Conservation (phyloP, 169 alveolate genomes). For the Babesia ovata region DNA sequence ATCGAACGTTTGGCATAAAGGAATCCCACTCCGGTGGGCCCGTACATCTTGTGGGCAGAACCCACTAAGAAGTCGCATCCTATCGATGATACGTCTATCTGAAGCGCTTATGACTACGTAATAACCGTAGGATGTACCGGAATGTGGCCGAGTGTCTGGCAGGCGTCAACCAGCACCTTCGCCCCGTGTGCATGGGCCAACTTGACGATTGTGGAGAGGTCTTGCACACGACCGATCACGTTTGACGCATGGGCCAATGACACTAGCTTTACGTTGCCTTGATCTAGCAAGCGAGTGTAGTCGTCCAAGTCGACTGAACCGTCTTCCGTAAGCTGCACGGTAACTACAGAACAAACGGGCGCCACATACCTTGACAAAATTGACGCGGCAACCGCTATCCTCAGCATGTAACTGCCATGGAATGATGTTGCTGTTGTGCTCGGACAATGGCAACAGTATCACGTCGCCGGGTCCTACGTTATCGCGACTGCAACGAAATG, state of each 20-base stretch:
- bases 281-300: constrained; percentile 25
- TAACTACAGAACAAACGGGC: neutral
- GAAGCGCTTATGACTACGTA: neutral
- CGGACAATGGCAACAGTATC: constrained; percentile 67
- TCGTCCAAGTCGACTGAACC: constrained; percentile 71
- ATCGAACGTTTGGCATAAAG: constrained; percentile 45
- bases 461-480: constrained; percentile 62
- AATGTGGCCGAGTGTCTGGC: constrained; percentile 73
- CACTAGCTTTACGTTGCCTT: constrained; percentile 54
- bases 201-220: constrained; percentile 30
- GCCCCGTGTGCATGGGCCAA: constrained; percentile 54
- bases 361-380: constrained; percentile 48
- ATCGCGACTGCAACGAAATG: constrained; percentile 16
- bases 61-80: constrained; percentile 72
- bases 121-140: neutral
- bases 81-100: constrained; percentile 52
- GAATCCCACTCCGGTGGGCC: constrained; percentile 77
- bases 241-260: constrained; percentile 73
- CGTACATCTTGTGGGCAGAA: constrained; percentile 78
- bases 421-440: constrained; percentile 73
- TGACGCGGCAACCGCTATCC: constrained; percentile 49
- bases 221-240: constrained; percentile 73
- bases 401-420: constrained; percentile 74
- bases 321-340: constrained; percentile 34
- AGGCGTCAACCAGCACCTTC: constrained; percentile 70